These are phyloP conservation scores for Ustanciosporium gigantosporum DNA, from an alignment of 1,284 basidiomycete species.

Conservation along the genomic window DNA sequence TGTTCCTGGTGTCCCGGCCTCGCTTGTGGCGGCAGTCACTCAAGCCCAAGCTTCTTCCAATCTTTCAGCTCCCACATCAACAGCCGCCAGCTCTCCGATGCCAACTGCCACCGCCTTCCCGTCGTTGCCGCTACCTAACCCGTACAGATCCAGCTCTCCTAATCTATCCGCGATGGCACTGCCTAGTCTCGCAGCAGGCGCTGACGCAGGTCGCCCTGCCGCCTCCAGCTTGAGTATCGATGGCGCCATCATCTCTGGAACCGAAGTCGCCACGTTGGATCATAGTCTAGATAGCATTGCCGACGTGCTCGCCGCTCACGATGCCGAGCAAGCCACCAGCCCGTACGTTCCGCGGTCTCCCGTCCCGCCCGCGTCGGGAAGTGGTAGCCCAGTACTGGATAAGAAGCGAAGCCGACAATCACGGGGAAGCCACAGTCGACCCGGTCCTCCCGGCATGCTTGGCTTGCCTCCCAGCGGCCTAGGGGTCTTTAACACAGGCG, in stretches of 20 bases:
- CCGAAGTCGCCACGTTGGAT: slow-evolving; percentile 44
- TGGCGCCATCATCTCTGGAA: slow-evolving; percentile 54
- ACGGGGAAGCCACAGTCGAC: slow-evolving; percentile 2
- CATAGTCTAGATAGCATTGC: slow-evolving; percentile 52
- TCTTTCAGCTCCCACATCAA: background rate
- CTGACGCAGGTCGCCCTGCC: slow-evolving; percentile 33
- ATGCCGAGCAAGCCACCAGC: slow-evolving; percentile 37
- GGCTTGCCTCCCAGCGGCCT: slow-evolving; percentile 24
- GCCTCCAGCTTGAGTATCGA: slow-evolving; percentile 55
- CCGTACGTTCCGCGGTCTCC: slow-evolving; percentile 40
- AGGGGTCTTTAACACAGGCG: slow-evolving; percentile 32
- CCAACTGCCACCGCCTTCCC: slow-evolving; percentile 47
- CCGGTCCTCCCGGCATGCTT: slow-evolving; percentile 8
- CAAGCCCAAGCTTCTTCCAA: slow-evolving; percentile 11
- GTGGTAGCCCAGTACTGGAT: slow-evolving; percentile 24
- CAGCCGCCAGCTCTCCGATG: slow-evolving; percentile 17
- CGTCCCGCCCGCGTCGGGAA: slow-evolving; percentile 4
- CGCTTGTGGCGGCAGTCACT: slow-evolving; percentile 22
- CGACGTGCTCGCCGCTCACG: slow-evolving; percentile 41
- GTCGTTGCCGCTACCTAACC: slow-evolving; percentile 49
- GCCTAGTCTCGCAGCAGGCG: slow-evolving; percentile 20
- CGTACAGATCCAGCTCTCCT: slow-evolving; percentile 46
- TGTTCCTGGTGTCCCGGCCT: slow-evolving; percentile 13
- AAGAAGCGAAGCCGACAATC: slow-evolving; percentile 3
- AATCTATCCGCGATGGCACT: slow-evolving; percentile 35